Evolutionary conservation across 2,329 filamentous ascomycete genomes (phyloP).

Genomic region (Blastomyces gilchristii): DNA sequence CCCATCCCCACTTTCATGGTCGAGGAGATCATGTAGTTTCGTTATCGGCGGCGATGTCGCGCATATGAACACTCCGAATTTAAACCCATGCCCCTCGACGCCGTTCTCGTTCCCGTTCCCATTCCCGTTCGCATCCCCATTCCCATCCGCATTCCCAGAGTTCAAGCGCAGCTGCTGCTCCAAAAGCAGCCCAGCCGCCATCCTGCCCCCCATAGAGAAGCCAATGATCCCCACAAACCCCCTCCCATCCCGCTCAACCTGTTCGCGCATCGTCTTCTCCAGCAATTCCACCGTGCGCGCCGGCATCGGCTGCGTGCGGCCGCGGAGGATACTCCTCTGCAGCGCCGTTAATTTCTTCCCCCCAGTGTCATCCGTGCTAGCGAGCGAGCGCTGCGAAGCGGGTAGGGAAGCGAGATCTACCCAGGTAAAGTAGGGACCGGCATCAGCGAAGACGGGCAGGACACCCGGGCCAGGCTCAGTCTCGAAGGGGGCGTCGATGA

Average conservation of each 20-base stretch:
- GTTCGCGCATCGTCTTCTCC: slow-evolving; percentile 33
- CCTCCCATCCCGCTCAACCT: slow-evolving; percentile 31
- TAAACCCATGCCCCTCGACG: not conserved
- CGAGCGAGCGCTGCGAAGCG: not conserved
- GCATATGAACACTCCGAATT: slow-evolving; percentile 7
- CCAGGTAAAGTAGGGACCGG: slow-evolving; percentile 55
- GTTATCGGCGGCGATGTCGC: slow-evolving; percentile 6
- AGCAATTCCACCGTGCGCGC: slow-evolving; percentile 31
- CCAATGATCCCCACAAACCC: slow-evolving; percentile 55
- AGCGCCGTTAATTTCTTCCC: not conserved
- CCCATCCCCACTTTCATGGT: not conserved
- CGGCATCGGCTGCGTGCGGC: slow-evolving; percentile 31
- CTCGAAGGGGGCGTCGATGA: slow-evolving; percentile 57
- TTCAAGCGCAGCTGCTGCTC: slow-evolving; percentile 1
- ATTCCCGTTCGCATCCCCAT: not conserved
- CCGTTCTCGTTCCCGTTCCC: not conserved
- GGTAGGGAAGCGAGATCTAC: slow-evolving; percentile 28
- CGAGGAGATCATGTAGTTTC: not conserved
- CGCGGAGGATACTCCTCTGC: slow-evolving; percentile 41
- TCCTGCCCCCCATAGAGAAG: slow-evolving; percentile 57
- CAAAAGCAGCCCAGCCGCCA: slow-evolving; percentile 50
- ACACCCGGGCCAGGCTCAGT: slow-evolving; percentile 50
- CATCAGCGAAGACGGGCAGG: slow-evolving; percentile 53
- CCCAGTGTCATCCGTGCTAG: not conserved
- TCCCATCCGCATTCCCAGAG: not conserved